Conservation (phyloP, 2,329 filamentous ascomycete genomes). For the Massarina eburnea region DNA sequence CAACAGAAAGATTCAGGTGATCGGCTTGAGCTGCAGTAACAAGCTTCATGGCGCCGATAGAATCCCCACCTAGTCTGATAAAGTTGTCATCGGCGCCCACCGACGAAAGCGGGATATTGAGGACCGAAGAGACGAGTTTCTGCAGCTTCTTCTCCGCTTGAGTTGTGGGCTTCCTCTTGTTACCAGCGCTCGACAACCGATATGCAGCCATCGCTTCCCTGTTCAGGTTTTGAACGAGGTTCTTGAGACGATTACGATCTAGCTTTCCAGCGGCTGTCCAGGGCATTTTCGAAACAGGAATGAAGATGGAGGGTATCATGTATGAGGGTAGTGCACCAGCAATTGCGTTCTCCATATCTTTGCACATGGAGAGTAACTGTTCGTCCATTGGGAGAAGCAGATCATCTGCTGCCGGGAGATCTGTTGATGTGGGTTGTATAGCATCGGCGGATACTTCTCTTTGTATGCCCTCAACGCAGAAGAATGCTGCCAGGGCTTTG, state of each 20-base stretch:
- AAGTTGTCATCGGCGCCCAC: conserved; percentile 40
- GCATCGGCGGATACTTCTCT: conserved; percentile 3
- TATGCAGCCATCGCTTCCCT: conserved; percentile 35
- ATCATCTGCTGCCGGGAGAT: conserved; percentile 26
- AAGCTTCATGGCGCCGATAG: conserved; percentile 34
- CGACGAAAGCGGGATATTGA: conserved; percentile 25
- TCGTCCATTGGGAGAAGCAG: conserved; percentile 32
- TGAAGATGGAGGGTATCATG: conserved; percentile 39
- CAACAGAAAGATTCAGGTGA: conserved; percentile 29
- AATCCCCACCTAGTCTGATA: conserved; percentile 37
- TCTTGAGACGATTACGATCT: conserved; percentile 33
- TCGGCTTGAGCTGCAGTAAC: conserved; percentile 31
- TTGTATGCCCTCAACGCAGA: conserved; percentile 20
- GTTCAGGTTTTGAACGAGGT: conserved; percentile 27
- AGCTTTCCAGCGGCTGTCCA: conserved; percentile 37
- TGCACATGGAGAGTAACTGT: conserved; percentile 27
- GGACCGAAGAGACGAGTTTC: conserved; percentile 29
- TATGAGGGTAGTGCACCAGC: conserved; percentile 32
- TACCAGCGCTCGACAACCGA: conserved; percentile 26
- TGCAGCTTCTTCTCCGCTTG: conserved; percentile 35
- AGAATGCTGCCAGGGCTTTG: conserved; percentile 38
- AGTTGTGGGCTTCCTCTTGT: conserved; percentile 31
- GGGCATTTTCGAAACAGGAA: conserved; percentile 36
- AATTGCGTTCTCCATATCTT: conserved; percentile 32
- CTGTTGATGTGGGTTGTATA: conserved; percentile 19